Percentiles rank a stretch among this genome's conserved stretches.
These are phyloP conservation scores for Tuber borchii DNA, from an alignment of 495 filamentous ascomycete species.

Conservation along the genomic window DNA sequence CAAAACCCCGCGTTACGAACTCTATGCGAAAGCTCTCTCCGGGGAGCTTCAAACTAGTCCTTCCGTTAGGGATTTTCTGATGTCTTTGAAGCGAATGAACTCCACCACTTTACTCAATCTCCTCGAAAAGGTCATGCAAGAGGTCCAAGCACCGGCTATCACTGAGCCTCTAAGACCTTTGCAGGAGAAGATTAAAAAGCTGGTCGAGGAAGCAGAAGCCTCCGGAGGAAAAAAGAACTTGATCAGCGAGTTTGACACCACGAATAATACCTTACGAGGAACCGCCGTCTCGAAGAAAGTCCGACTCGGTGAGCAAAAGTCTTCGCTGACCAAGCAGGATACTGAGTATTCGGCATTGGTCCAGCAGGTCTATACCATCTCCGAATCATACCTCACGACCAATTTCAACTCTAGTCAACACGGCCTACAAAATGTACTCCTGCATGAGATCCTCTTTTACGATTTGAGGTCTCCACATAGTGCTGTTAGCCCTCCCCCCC, in stretches of 20 bases:
- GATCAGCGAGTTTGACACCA: slow-evolving; percentile 64
- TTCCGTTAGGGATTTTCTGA: slow-evolving; percentile 52
- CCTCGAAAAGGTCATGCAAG: slow-evolving; percentile 27
- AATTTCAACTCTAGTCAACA: slow-evolving; percentile 40
- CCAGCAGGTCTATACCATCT: slow-evolving; percentile 53
- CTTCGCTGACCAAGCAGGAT: slow-evolving; percentile 66
- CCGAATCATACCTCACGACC: slow-evolving; percentile 52
- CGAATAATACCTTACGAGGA: slow-evolving; percentile 65
- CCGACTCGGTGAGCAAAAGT: slow-evolving; percentile 72
- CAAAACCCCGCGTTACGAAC: slow-evolving; percentile 47
- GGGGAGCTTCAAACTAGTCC: slow-evolving; percentile 52
- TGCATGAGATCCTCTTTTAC: slow-evolving; percentile 78
- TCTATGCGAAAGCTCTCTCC: slow-evolving; percentile 54
- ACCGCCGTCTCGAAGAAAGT: slow-evolving; percentile 85
- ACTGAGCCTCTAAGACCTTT: slow-evolving; percentile 41
- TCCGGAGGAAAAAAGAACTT: slow-evolving; percentile 43
- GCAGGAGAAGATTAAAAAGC: slow-evolving; percentile 42
- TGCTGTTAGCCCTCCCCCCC: slow-evolving; percentile 45
- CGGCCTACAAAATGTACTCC: slow-evolving; percentile 57
- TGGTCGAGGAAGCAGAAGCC: slow-evolving; percentile 44
- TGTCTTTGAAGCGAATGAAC: slow-evolving; percentile 49
- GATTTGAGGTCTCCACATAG: slow-evolving; percentile 71
- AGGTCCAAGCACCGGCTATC: slow-evolving; percentile 43
- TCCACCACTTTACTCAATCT: slow-evolving; percentile 44
- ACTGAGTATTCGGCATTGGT: slow-evolving; percentile 69